A percentile compares a stretch with the other conserved stretches of the same genome.
Conservation (phyloP, 257 asterid genomes). For the Nicotiana otophora region DNA sequence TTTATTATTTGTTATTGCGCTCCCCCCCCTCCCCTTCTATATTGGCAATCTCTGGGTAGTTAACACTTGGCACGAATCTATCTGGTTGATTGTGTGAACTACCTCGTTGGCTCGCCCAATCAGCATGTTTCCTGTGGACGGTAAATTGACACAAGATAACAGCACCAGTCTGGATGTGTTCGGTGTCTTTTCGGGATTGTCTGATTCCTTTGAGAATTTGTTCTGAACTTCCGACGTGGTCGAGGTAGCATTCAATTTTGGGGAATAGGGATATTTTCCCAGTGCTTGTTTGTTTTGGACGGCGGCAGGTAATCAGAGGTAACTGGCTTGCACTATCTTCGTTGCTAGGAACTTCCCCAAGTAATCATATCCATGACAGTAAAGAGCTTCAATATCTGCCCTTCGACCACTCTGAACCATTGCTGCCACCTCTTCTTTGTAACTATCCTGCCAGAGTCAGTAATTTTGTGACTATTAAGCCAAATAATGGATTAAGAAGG, state of each 20-base stretch:
- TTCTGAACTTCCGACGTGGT: not conserved
- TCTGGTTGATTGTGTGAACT: not conserved
- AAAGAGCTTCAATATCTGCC: slow-evolving; percentile 94
- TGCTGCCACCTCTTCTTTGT: slow-evolving; percentile 66
- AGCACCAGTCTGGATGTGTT: not conserved
- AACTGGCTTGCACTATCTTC: slow-evolving; percentile 69
- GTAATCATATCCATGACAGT: slow-evolving; percentile 74
- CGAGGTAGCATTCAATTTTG: not conserved
- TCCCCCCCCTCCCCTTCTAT: not conserved
- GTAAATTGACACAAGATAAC: not conserved
- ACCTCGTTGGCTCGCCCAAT: not conserved
- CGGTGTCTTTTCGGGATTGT: too few relatives aligned
- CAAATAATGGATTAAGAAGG: not conserved
- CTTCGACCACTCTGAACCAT: slow-evolving; percentile 66
- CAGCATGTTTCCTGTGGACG: not conserved
- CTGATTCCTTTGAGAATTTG: too few relatives aligned
- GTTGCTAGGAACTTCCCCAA: slow-evolving; percentile 56
- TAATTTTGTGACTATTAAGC: not conserved
- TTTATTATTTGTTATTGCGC: not conserved
- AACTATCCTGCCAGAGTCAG: slow-evolving; percentile 41
- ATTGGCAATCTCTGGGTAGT: not conserved
- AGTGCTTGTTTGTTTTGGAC: not conserved
- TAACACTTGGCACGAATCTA: not conserved
- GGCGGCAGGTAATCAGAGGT: slow-evolving; percentile 17
- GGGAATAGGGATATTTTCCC: too few relatives aligned